These are phyloP conservation scores for Phytomonas sp. DNA, from an alignment of 208 protist genomes.

Conservation along the genomic window DNA sequence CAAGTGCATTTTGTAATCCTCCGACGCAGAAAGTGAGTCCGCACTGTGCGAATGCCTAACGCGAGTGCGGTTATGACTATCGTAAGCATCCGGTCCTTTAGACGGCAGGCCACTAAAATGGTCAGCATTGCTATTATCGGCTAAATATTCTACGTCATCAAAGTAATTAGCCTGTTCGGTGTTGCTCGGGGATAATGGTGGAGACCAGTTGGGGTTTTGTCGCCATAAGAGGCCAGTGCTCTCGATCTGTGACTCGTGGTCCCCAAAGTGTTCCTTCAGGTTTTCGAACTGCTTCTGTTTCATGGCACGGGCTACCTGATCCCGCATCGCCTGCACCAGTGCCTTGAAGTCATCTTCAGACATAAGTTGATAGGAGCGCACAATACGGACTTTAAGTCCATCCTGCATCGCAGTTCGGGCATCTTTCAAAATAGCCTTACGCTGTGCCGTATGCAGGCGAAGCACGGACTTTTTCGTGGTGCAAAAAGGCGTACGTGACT, in stretches of 20 bases:
- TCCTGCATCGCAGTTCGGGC: constrained; percentile 50
- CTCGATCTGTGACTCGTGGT: constrained; percentile 53
- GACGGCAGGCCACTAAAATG: background rate
- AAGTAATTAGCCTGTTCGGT: constrained; percentile 15
- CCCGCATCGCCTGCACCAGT: constrained; percentile 69
- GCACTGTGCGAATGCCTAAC: background rate
- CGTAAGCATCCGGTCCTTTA: background rate
- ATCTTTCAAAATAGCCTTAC: constrained; percentile 75
- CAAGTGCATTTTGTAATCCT: background rate
- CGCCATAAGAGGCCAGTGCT: constrained; percentile 45
- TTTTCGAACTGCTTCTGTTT: constrained; percentile 77
- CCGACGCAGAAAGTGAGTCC: background rate
- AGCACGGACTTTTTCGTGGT: constrained; percentile 60
- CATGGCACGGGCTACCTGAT: constrained; percentile 35
- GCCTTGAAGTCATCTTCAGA: constrained; percentile 70
- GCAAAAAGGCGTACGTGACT: constrained; percentile 48
- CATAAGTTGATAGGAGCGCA: constrained; percentile 79
- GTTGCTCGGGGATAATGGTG: constrained; percentile 7
- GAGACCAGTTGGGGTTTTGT: constrained; percentile 23
- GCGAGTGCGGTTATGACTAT: background rate
- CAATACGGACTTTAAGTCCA: constrained; percentile 72
- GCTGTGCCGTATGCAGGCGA: constrained; percentile 72
- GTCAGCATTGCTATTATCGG: constrained; percentile 9
- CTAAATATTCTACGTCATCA: constrained; percentile 26
- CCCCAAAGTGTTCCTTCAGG: constrained; percentile 61